Conservation (phyloP, 129 eudicot genomes). For the Escallonia rubra region DNA sequence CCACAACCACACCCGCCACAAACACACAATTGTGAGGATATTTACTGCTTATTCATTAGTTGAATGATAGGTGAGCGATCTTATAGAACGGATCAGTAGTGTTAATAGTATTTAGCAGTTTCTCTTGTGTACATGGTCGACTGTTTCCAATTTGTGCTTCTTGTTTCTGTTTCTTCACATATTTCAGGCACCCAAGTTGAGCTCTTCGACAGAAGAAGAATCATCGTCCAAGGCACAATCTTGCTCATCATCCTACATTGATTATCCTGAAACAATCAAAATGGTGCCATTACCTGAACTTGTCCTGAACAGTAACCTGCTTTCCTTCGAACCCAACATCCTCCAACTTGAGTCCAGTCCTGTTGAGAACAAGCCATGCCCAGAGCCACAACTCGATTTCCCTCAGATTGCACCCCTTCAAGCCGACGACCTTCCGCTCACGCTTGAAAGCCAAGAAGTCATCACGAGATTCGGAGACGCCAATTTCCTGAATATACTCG, state of each 20-base stretch:
- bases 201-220: constrained; percentile 55
- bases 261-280: constrained; percentile 21
- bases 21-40: background rate
- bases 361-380: constrained; percentile 26
- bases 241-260: constrained; percentile 38
- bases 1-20: background rate
- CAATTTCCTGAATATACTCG: constrained; percentile 47
- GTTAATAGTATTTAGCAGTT: background rate
- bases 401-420: constrained; percentile 34
- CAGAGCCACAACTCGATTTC: constrained; percentile 23
- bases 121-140: background rate
- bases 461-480: constrained; percentile 41
- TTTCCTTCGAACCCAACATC: constrained; percentile 26
- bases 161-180: constrained; percentile 2
- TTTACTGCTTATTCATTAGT: background rate
- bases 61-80: background rate
- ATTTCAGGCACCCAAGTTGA: constrained; percentile 54
- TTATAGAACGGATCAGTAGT: background rate
- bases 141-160: constrained; percentile 6
- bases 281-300: constrained; percentile 45
- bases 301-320: constrained; percentile 15
- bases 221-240: constrained; percentile 33
- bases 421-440: constrained; percentile 33
- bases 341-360: constrained; percentile 26
- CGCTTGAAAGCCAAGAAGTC: constrained; percentile 48